Conservation (phyloP, 2,329 filamentous ascomycete species). For the Apiospora arundinis region DNA sequence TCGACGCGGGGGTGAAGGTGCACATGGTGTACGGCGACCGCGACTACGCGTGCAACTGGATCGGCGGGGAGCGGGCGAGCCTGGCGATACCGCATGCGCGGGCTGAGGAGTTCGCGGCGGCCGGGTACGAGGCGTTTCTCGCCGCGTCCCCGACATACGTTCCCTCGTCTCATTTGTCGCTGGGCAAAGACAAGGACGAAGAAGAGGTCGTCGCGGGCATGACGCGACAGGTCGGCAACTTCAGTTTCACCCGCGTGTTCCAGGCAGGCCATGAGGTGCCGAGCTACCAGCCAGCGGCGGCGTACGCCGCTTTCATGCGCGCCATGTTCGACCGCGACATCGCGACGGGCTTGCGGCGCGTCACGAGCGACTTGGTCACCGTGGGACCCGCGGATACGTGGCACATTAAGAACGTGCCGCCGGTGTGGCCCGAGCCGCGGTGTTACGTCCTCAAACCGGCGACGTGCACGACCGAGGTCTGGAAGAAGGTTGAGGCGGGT, state of each 20-base stretch:
- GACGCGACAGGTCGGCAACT: conserved; percentile 73
- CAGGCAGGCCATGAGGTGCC: conserved; percentile 64
- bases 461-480: conserved; percentile 13
- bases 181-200: conserved; percentile 47
- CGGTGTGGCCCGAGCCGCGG: conserved; percentile 19
- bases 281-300: conserved; percentile 56
- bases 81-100: conserved; percentile 53
- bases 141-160: not conserved
- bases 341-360: conserved; percentile 57
- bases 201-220: conserved; percentile 59
- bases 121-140: conserved; percentile 70
- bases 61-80: conserved; percentile 59
- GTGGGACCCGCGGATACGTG: conserved; percentile 40
- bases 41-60: conserved; percentile 64
- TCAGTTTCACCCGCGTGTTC: conserved; percentile 65
- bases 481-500: conserved; percentile 1
- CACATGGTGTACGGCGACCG: conserved; percentile 64
- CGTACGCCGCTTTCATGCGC: conserved; percentile 57
- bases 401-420: conserved; percentile 52
- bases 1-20: conserved; percentile 64
- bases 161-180: conserved; percentile 44
- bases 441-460: conserved; percentile 23
- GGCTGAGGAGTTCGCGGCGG: conserved; percentile 50
- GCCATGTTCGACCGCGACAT: conserved; percentile 58
- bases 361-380: conserved; percentile 47